Evolutionary conservation across 1,284 basidiomycete species (phyloP).

Genomic region (Polyporus tsugae): DNA sequence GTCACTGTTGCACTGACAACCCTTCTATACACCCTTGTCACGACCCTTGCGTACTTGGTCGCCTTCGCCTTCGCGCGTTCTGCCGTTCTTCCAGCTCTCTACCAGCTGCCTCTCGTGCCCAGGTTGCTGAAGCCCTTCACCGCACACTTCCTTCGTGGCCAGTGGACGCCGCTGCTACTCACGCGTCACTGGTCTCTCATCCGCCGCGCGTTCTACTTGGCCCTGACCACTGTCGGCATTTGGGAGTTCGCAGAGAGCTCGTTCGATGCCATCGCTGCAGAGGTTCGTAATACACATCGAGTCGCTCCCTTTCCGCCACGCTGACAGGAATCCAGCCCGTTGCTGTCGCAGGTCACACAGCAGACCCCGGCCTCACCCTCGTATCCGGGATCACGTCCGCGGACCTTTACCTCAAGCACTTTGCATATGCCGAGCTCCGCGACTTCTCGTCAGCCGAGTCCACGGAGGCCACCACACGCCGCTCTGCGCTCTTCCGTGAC

Average conservation of each 20-base stretch:
- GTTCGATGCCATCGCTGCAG: slow-evolving; percentile 61
- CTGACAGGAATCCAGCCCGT: slow-evolving; percentile 47
- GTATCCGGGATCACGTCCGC: slow-evolving; percentile 65
- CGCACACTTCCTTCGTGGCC: slow-evolving; percentile 66
- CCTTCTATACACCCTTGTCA: slow-evolving; percentile 49
- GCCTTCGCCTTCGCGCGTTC: slow-evolving; percentile 55
- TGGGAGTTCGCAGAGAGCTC: slow-evolving; percentile 71
- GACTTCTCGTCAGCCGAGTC: slow-evolving; percentile 53
- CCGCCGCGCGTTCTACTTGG: slow-evolving; percentile 56
- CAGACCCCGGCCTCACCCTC: slow-evolving; percentile 60
- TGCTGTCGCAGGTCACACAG: slow-evolving; percentile 48
- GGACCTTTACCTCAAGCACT: slow-evolving; percentile 60
- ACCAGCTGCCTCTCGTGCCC: slow-evolving; percentile 59
- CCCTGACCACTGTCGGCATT: slow-evolving; percentile 54
- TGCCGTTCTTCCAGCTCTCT: slow-evolving; percentile 57
- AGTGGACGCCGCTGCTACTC: slow-evolving; percentile 61
- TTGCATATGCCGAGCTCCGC: slow-evolving; percentile 64
- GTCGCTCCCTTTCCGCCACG: not conserved
- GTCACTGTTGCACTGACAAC: slow-evolving; percentile 48
- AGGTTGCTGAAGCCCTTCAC: slow-evolving; percentile 63
- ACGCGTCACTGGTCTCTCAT: slow-evolving; percentile 55
- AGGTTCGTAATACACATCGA: slow-evolving; percentile 42
- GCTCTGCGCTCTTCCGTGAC: slow-evolving; percentile 72
- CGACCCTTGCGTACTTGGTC: slow-evolving; percentile 47
- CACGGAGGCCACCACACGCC: slow-evolving; percentile 47